Conservation (phyloP, 1,284 basidiomycete genomes). For the Ceraceosorus bombacis region DNA sequence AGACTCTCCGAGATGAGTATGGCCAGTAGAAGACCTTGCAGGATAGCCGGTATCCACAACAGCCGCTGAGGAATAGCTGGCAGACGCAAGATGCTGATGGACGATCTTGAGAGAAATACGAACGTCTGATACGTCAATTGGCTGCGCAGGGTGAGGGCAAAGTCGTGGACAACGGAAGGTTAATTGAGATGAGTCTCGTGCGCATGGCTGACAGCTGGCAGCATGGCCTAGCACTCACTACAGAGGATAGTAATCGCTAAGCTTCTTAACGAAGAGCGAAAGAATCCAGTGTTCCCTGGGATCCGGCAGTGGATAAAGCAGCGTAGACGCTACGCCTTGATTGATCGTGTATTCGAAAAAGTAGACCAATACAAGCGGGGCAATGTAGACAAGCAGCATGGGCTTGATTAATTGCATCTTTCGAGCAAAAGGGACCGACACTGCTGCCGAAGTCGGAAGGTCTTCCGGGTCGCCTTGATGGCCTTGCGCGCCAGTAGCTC, state of each 20-base stretch:
- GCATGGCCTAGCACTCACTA: constrained; percentile 48
- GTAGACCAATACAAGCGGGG: constrained; percentile 44
- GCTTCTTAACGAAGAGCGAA: constrained; percentile 68
- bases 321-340: constrained; percentile 62
- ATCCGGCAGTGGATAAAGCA: constrained; percentile 77
- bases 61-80: constrained; percentile 68
- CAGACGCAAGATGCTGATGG: constrained; percentile 70
- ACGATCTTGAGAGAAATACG: constrained; percentile 89
- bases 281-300: constrained; percentile 59
- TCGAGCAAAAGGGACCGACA: constrained; percentile 16
- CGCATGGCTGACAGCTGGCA: neutral
- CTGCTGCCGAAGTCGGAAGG: constrained; percentile 1
- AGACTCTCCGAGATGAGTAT: constrained; percentile 59
- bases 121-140: constrained; percentile 76
- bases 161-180: neutral
- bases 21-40: constrained; percentile 62
- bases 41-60: constrained; percentile 65
- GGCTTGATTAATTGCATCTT: constrained; percentile 41
- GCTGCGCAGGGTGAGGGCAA: neutral
- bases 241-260: constrained; percentile 88
- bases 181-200: neutral
- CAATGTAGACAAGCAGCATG: constrained; percentile 40
- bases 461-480: neutral
- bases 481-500: neutral
- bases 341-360: constrained; percentile 48